Evolutionary conservation across 495 filamentous ascomycete genomes (phyloP), one percentile per base, ranked within the genome.

Genomic region (Penicillium paradoxum): DNA sequence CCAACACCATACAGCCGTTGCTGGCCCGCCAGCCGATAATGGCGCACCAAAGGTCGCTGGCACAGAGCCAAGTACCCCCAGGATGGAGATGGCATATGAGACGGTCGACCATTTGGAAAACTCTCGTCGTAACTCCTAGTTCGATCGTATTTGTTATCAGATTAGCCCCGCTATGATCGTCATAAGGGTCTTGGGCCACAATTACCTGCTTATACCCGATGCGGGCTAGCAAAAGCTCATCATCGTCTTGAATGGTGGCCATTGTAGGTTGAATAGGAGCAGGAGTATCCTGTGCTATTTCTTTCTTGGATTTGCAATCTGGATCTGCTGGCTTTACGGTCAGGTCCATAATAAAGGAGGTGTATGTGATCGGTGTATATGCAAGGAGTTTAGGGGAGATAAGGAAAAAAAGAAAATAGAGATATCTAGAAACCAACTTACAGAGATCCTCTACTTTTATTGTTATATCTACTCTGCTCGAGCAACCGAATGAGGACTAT

Each of bases 41-140:
- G 85, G 83, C 40, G 73, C 75, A 18, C 79, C 79, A 45, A 86
- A 84, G 6, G 85, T 88, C 15, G 85, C 85, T 10, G 85, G 85
- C 2, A 87, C 83, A 0, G 83, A 87, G 14, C 85, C 85, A 0
- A 88, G 67, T 1, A 88, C 83, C 8, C 85, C 85, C 1, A 88
- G 65, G 51, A 88, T 85, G 22, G 83, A 87, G 64, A 88, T 85
- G 37, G 85, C 85, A 69, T 88, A 88, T 8, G 85, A 88, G 7
- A 87, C 72, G 1, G 84, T 88, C 4, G 85, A 88, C 83, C 82
- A 88, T 76, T 82, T 85, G 5, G 79, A 86, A 59, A 88, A 88
- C 46, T 88, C 82, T 36, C 85, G 76, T 49, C 72, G 70, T 6
- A 88, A 54, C 64, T 86, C 84, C 85, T 78, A 51, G 10, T 45